Evolutionary conservation across 1,284 basidiomycete species (phyloP).

Genomic region (Nidula niveotomentosa): DNA sequence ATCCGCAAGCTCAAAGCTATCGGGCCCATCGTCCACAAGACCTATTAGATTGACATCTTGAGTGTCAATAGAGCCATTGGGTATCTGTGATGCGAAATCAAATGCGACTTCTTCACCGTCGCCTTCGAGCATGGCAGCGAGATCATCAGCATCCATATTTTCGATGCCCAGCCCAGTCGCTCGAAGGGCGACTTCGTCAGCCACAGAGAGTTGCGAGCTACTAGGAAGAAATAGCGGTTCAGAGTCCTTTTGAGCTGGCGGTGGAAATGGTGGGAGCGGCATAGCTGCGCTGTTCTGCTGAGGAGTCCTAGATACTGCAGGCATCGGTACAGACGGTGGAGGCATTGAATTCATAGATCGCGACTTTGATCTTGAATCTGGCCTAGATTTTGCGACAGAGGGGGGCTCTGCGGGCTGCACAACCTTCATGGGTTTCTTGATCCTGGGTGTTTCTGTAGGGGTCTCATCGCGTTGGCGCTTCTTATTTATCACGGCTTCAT

Average conservation of each 20-base stretch:
- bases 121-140: constrained; percentile 62
- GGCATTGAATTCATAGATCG: constrained; percentile 22
- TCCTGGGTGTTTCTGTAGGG: constrained; percentile 28
- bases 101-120: constrained; percentile 64
- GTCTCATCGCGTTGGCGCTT: constrained; percentile 46
- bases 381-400: constrained; percentile 15
- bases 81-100: constrained; percentile 24
- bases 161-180: constrained; percentile 65
- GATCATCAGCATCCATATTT: constrained; percentile 60
- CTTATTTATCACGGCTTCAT: constrained; percentile 23
- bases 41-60: too few species aligned
- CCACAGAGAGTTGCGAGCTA: constrained; percentile 56
- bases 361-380: constrained; percentile 20
- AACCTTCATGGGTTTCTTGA: constrained; percentile 58
- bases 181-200: constrained; percentile 47
- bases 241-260: constrained; percentile 13
- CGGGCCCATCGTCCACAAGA: constrained; percentile 8
- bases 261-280: constrained; percentile 7
- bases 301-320: background rate
- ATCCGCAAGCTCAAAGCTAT: constrained; percentile 28
- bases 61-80: constrained; percentile 1
- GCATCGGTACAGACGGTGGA: constrained; percentile 14
- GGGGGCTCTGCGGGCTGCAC: constrained; percentile 46
- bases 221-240: constrained; percentile 65
- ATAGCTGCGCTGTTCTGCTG: constrained; percentile 1